A percentile compares a stretch with the other conserved stretches of the same genome.
Evolutionary conservation across 2,329 filamentous ascomycete genomes (phyloP).

Genomic region (Ascochyta koolunga): DNA sequence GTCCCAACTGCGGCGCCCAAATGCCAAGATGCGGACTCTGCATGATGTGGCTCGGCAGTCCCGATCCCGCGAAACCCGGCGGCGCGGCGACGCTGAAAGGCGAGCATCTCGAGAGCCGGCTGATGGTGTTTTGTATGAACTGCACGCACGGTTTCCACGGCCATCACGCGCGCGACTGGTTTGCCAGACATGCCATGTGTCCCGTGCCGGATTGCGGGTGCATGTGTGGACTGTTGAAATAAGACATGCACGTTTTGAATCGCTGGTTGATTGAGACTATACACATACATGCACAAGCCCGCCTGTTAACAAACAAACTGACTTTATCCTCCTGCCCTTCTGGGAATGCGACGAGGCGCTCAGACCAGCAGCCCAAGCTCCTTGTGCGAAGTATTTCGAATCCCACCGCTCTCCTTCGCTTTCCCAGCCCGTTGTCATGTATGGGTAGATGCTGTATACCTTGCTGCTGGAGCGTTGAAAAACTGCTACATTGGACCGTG

Average conservation of each 20-base stretch:
- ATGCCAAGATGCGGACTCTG: conserved; percentile 69
- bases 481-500: too few species aligned
- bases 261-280: too few species aligned
- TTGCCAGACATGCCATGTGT: conserved; percentile 60
- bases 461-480: too few species aligned
- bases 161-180: conserved; percentile 68
- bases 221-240: conserved; percentile 55
- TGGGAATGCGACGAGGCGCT: too few species aligned
- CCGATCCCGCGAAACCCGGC: conserved; percentile 57
- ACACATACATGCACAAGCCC: too few species aligned
- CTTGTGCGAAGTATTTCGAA: too few species aligned
- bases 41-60: conserved; percentile 65
- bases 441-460: too few species aligned
- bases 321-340: too few species aligned
- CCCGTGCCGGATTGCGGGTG: conserved; percentile 63
- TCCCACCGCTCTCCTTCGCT: too few species aligned
- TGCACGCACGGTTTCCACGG: conserved; percentile 70
- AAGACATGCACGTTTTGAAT: not conserved
- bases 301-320: too few species aligned
- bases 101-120: conserved; percentile 59
- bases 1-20: conserved; percentile 66
- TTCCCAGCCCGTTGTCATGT: too few species aligned
- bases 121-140: conserved; percentile 66
- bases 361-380: too few species aligned
- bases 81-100: conserved; percentile 44